Evolutionary conservation across 2,329 filamentous ascomycete species (phyloP).

Genomic region (Trichoderma sp.): DNA sequence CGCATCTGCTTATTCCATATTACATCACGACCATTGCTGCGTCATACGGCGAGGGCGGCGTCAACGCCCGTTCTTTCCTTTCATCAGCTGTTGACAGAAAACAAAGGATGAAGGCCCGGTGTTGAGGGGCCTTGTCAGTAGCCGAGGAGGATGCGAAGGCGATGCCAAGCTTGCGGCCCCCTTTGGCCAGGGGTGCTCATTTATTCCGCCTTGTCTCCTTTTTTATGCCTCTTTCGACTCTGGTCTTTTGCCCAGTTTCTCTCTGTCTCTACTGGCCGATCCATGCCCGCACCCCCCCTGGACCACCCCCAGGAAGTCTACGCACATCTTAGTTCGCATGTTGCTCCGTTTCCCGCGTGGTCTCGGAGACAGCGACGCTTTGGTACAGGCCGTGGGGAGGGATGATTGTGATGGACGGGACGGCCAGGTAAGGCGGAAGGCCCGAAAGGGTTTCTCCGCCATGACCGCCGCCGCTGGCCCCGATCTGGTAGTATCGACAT

Average conservation of each 20-base stretch:
- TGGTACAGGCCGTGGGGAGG: slow-evolving; percentile 6
- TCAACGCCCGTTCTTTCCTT: neutral
- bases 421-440: slow-evolving; percentile 26
- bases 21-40: neutral
- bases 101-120: too few relatives aligned
- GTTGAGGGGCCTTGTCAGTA: neutral
- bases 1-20: neutral
- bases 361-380: slow-evolving; percentile 20
- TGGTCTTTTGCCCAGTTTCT: neutral
- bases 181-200: neutral
- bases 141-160: neutral
- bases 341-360: slow-evolving; percentile 24
- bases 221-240: neutral
- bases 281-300: slow-evolving; percentile 1
- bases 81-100: slow-evolving; percentile 1
- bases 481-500: slow-evolving; percentile 12
- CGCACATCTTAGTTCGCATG: slow-evolving; percentile 1
- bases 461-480: slow-evolving; percentile 11
- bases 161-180: slow-evolving; percentile 3
- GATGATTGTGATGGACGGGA: slow-evolving; percentile 6
- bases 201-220: neutral
- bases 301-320: slow-evolving; percentile 13
- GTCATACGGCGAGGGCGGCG: neutral
- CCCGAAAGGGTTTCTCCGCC: slow-evolving; percentile 26
- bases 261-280: neutral